phyloP scores from a whole-genome alignment of 1,284 basidiomycete species.

The Ustilago esculenta region DNA sequence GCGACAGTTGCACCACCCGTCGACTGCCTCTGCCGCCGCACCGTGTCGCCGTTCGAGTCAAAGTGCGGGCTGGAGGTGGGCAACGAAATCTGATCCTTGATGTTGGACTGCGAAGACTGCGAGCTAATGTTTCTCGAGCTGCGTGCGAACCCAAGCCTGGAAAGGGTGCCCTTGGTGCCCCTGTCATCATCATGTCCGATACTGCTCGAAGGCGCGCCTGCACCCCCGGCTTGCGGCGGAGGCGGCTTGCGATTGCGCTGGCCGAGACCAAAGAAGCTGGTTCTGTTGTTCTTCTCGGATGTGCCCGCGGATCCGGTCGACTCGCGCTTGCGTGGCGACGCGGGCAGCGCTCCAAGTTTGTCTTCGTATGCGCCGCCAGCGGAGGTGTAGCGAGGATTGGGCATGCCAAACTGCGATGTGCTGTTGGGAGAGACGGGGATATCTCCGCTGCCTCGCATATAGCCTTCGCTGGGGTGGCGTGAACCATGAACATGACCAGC shows the following conservation, averaged over 20 bases:
- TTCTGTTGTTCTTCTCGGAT: slow-evolving; percentile 42
- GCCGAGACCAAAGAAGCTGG: slow-evolving; percentile 58
- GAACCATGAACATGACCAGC: slow-evolving; percentile 33
- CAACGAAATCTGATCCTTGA: slow-evolving; percentile 64
- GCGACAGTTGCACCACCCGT: slow-evolving; percentile 14
- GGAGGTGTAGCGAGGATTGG: slow-evolving; percentile 23
- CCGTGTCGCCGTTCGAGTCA: slow-evolving; percentile 55
- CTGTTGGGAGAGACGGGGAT: slow-evolving; percentile 23
- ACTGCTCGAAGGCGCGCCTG: slow-evolving; percentile 12
- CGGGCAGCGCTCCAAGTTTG: slow-evolving; percentile 39
- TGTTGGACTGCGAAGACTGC: slow-evolving; percentile 35
- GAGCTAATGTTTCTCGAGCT: slow-evolving; percentile 36
- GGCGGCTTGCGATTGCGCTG: slow-evolving; percentile 54
- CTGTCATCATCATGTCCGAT: slow-evolving; percentile 34
- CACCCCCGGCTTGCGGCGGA: slow-evolving; percentile 20
- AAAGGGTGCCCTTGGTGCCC: slow-evolving; percentile 48
- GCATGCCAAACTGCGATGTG: slow-evolving; percentile 25
- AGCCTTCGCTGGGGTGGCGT: slow-evolving; percentile 29
- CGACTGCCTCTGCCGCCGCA: slow-evolving; percentile 41
- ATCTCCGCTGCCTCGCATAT: slow-evolving; percentile 32
- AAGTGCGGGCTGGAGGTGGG: slow-evolving; percentile 61
- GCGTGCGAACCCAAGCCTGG: slow-evolving; percentile 52
- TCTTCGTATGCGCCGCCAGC: slow-evolving; percentile 31
- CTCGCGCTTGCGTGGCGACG: slow-evolving; percentile 53
- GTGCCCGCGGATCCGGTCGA: slow-evolving; percentile 36